phyloP scores from a whole-genome alignment of 2,329 filamentous ascomycete species.

The Arachnomyces sp. region DNA sequence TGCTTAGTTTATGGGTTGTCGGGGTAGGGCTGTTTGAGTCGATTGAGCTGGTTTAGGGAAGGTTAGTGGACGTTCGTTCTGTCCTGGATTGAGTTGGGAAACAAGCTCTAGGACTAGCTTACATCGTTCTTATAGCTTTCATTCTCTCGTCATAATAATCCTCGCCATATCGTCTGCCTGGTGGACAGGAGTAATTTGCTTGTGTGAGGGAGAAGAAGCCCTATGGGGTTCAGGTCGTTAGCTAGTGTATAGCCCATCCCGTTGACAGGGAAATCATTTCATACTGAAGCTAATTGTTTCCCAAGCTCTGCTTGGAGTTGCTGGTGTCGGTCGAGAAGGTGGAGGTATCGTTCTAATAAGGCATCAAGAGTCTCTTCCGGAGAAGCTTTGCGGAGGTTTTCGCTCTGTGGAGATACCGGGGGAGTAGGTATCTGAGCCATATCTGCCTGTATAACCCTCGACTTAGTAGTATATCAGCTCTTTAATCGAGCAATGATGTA shows the following conservation, averaged over 20 bases:
- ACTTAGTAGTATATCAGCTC: too few relatives aligned
- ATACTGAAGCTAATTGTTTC: conserved; percentile 33
- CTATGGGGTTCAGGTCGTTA: conserved; percentile 23
- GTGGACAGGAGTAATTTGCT: conserved; percentile 40
- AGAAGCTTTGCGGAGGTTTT: conserved; percentile 13
- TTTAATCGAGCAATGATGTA: too few relatives aligned
- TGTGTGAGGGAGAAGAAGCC: conserved; percentile 42
- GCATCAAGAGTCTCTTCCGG: conserved; percentile 26
- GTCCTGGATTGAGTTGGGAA: not conserved
- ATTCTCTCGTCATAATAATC: conserved; percentile 45
- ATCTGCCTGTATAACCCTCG: too few relatives aligned
- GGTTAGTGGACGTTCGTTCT: conserved; percentile 3
- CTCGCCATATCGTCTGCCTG: conserved; percentile 38
- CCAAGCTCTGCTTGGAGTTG: conserved; percentile 30
- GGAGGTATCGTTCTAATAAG: conserved; percentile 36
- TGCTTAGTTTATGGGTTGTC: not conserved
- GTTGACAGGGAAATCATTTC: conserved; percentile 3
- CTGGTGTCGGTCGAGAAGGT: conserved; percentile 36
- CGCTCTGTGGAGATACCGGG: conserved; percentile 14
- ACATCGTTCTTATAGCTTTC: conserved; percentile 39
- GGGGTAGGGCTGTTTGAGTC: too few relatives aligned
- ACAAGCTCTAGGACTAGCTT: conserved; percentile 5
- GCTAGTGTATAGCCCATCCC: conserved; percentile 3
- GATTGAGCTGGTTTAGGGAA: not conserved
- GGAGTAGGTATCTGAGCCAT: conserved; percentile 8